Base-by-base conservation (phyloP, 2,329 filamentous ascomycete species). In the Arachnomyces sp. region DNA sequence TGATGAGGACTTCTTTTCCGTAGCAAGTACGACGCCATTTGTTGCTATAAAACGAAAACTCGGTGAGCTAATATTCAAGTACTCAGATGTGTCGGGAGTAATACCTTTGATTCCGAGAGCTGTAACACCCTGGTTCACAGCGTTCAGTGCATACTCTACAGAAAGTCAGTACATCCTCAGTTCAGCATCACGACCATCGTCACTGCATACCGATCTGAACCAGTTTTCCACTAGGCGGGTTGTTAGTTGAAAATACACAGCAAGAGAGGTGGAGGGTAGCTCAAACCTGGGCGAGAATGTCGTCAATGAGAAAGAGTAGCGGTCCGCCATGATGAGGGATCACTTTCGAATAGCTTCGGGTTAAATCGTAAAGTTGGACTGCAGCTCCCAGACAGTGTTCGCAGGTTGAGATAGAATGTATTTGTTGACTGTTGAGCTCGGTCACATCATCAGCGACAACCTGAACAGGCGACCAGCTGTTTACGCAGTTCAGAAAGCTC, bases 1-100 rank as follows among this genome's bases (percentile, higher is more conserved):
- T 36, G 92, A 95, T 29, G 90, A 95, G 33, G 90, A 95, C 71
- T 98, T 98, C 80, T 98, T 98, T 72, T 98, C 92, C 49, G 92
- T 98, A 48, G 92, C 92, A 50, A 98, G 85, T 50, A 98, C 92
- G 63, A 98, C 94, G 56, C 92, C 92, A 69, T 98, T 98, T 54
- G 92, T 96, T 55, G 92, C 92, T 95, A 54, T 12, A 36, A n/a
- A 43, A 36, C 14, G 30, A 15, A 36, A n/a, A 36, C 20, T 25
- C 7, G 12, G 35, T 47, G 37, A 47, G 45, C 20, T 34, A 28
- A 7, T 13, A 25, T 12, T 17, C 18, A 20, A 17, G 33, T 47
- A 66, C 20, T 25, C 20, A 25, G 20, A 25, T 25, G 9, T 25
- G 9, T 25, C 5, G 20, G 20, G 9, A 9, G 9, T 5, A 25